phyloP scores from a whole-genome alignment of 1,284 basidiomycete genomes.

The Acaromyces ingoldii region DNA sequence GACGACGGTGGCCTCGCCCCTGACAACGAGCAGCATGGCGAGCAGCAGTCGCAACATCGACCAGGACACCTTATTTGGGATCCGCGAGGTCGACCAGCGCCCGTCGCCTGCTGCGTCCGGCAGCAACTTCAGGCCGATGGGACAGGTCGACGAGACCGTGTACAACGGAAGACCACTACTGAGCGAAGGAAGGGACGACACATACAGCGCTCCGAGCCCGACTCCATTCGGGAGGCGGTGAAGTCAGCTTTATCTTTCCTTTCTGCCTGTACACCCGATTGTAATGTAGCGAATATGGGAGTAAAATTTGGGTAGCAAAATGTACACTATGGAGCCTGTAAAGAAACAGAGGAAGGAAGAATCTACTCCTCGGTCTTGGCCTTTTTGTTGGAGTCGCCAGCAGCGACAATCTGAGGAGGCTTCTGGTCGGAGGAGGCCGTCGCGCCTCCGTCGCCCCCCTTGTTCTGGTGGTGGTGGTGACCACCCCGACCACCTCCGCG shows the following conservation, averaged over 20 bases:
- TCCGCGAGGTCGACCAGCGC: constrained; percentile 7
- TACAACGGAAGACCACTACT: constrained; percentile 35
- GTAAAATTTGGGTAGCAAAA: constrained; percentile 2
- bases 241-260: neutral
- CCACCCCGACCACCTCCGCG: constrained; percentile 22
- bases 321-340: neutral
- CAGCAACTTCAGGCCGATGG: constrained; percentile 25
- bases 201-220: constrained; percentile 39
- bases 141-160: constrained; percentile 34
- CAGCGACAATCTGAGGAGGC: constrained; percentile 12
- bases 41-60: constrained; percentile 25
- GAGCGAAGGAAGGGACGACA: constrained; percentile 25
- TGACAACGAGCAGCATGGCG: neutral
- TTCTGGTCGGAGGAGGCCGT: too few species aligned
- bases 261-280: neutral
- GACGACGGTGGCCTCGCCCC: neutral
- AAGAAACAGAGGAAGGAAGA: neutral
- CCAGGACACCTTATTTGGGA: constrained; percentile 47
- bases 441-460: too few species aligned
- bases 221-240: constrained; percentile 14
- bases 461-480: constrained; percentile 32
- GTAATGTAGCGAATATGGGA: neutral
- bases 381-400: constrained; percentile 24
- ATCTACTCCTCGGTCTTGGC: constrained; percentile 17
- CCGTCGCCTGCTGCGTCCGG: neutral